Evolutionary conservation across 331 rosid genomes (phyloP), one percentile per base, ranked within the genome.

Genomic region (Rosa hybrid): DNA sequence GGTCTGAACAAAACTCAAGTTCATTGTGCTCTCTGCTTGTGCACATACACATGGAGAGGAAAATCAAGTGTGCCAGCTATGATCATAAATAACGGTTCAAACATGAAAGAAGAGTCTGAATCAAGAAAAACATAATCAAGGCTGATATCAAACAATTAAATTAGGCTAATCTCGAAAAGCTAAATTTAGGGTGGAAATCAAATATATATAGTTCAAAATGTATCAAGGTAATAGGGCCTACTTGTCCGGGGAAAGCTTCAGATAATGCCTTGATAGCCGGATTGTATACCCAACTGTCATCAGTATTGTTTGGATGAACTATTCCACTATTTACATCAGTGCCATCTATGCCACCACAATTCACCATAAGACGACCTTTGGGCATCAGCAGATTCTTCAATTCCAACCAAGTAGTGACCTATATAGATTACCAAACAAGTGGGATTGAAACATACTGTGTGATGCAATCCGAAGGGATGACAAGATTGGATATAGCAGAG

Each of bases 331-430:
- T 68, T 23, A 38, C 83, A 62, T 83, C 42, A 75, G 94, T 86
- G 70, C 74, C 96, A 80, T 78, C 86, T 75, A 83, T 83, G 74
- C 98, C 97, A 57, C 99, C 96, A 11, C 98, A 91, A 72, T 95
- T 95, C 82, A 93, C 94, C 98, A 95, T 95, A 60, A 95, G 80
- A 63, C 99, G 94, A 53, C 98, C 97, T 74, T 83, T 68, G 3
- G 89, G 87, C 91, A 93, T 90, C 90, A 96, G 81, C 75, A 83
- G 81, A 44, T 89, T 81, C 14, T 81, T 78, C 77, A 90, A 84
- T 50, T 91, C 90, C 87, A 90, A 80, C 99, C 98, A 95, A 23
- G 96, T 81, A 56, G 82, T 73, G 50, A 84, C 93, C 97, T 93
- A 83, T 65, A 82, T 45, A 77, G 72, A 57, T 21, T 53, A 79